Base-by-base conservation (phyloP, 139 green algal species). In the Nannochloris sp. region DNA sequence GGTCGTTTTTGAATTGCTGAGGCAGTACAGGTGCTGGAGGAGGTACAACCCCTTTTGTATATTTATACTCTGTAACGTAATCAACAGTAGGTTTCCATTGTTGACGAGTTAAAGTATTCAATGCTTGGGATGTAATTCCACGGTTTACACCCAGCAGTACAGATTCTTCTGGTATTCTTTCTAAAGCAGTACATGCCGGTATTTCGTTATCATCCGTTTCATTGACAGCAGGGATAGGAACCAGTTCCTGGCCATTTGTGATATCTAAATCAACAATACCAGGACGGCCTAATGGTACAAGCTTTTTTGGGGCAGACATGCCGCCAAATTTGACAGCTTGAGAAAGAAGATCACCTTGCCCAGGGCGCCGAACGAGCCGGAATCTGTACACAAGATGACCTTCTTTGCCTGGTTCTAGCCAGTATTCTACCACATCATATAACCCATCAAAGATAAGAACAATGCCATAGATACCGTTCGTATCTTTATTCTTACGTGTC, bases 401-500 rank as follows among this genome's bases (percentile, higher is more conserved):
- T 1, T 54, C 29, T 31, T 72, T 54, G 27, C 80, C 78, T 14
- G 44, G 57, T 8, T 54, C 44, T 9, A 65, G 61, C 15, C 46
- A 65, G 47, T 72, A 86, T 2, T 72, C 65, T 24, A 77, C 63
- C 77, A 84, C 77, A 46, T 80, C 42, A 55, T 84, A 84, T 0
- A 84, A 59, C 9, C 77, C 77, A 55, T 86, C 79, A 38, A 79
- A 86, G 14, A 78, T 57, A 53, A 79, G 68, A 1, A 72, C 48
- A 24, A 24, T 38, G 33, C 65, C 65, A 9, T 54, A 75, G 25
- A 57, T 36, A 25, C 42, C 63, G 3, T 48, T 12, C 6, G 47
- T n/a, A 31, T 80, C 72, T 10, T 56, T 36, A 27, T 89, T 79
- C 38, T 73, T 73, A 32, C 81, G 63, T 6, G 76, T 74, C 44